Conservation (phyloP, 768 basidiomycete species). For the Mycena haematopus region DNA sequence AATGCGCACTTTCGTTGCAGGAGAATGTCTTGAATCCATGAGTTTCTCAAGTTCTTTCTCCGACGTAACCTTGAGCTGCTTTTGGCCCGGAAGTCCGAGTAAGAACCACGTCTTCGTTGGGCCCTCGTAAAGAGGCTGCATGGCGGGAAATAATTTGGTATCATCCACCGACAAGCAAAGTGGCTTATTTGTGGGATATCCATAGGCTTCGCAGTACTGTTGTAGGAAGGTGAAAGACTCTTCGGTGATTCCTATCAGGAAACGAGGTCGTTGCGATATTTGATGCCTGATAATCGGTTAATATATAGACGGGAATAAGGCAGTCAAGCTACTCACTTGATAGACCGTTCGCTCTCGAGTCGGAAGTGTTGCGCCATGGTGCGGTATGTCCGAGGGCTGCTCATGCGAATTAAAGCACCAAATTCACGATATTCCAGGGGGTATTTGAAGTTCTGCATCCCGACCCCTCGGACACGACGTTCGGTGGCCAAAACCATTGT, state of each 20-base stretch:
- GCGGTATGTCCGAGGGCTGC: constrained; percentile 32
- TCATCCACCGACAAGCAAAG: too few relatives aligned
- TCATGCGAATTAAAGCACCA: constrained; percentile 33
- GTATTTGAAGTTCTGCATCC: constrained; percentile 44
- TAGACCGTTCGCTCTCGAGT: constrained; percentile 19
- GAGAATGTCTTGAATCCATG: constrained; percentile 2
- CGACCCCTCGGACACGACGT: constrained; percentile 36
- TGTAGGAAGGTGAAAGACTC: too few relatives aligned
- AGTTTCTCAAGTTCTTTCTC: constrained; percentile 18
- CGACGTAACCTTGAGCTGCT: background rate
- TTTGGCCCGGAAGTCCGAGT: too few relatives aligned
- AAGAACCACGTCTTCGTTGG: too few relatives aligned
- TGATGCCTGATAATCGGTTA: too few relatives aligned
- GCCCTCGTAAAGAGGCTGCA: too few relatives aligned
- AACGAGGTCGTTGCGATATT: too few relatives aligned
- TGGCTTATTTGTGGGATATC: too few relatives aligned
- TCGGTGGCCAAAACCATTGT: constrained; percentile 34
- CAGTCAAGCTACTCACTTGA: background rate
- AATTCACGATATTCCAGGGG: constrained; percentile 40
- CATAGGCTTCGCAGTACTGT: too few relatives aligned
- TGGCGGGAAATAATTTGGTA: too few relatives aligned
- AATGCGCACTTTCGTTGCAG: constrained; percentile 6
- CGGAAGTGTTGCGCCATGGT: constrained; percentile 36
- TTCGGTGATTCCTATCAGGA: too few relatives aligned
- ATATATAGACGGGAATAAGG: too few relatives aligned